Percentiles rank a stretch among this genome's conserved stretches.
phyloP scores from a whole-genome alignment of 2,329 filamentous ascomycete genomes.

The Talaromyces sp. region DNA sequence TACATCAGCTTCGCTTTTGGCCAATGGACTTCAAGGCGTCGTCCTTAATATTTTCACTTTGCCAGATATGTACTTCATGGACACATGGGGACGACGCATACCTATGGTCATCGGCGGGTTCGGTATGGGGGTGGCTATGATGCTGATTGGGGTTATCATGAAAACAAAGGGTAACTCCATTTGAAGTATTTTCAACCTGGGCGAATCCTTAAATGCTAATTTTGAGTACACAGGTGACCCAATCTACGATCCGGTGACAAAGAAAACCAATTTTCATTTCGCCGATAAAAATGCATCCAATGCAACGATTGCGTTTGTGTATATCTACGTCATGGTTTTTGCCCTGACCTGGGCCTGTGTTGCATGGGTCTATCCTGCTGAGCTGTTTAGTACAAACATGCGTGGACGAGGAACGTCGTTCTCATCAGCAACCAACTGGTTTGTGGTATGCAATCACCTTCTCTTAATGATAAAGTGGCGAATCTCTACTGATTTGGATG shows the following conservation, averaged over 20 bases:
- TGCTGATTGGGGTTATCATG: slow-evolving; percentile 22
- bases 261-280: slow-evolving; percentile 20
- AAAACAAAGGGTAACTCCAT: slow-evolving; percentile 16
- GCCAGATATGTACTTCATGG: slow-evolving; percentile 24
- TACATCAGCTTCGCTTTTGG: slow-evolving; percentile 19
- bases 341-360: slow-evolving; percentile 23
- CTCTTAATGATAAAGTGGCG: not conserved
- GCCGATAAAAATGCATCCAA: slow-evolving; percentile 12
- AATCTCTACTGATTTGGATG: not conserved
- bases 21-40: slow-evolving; percentile 24
- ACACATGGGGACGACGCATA: slow-evolving; percentile 22
- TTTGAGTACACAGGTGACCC: slow-evolving; percentile 11
- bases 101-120: slow-evolving; percentile 22
- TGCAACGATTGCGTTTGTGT: slow-evolving; percentile 23
- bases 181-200: not conserved
- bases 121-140: slow-evolving; percentile 23
- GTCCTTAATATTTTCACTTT: slow-evolving; percentile 24
- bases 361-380: slow-evolving; percentile 19
- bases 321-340: slow-evolving; percentile 24
- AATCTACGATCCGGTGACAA: slow-evolving; percentile 15
- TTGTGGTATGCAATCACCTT: slow-evolving; percentile 15
- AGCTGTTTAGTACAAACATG: slow-evolving; percentile 18
- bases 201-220: not conserved
- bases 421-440: slow-evolving; percentile 21
- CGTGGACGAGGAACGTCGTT: slow-evolving; percentile 18